Base-by-base conservation (phyloP, 352 stramenopile species). In the Aphanomyces astaci region DNA sequence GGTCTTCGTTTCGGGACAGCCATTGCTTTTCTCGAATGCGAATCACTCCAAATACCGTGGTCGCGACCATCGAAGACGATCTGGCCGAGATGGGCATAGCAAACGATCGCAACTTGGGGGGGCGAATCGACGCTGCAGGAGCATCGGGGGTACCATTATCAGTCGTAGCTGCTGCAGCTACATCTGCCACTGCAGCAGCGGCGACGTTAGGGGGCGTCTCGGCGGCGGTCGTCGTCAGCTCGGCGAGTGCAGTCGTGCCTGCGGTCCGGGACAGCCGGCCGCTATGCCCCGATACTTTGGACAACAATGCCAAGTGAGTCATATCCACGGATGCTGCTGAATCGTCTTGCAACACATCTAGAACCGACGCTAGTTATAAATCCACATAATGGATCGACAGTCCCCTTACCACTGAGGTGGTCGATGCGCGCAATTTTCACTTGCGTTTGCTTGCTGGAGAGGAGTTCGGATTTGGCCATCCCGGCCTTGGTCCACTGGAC, bases 21-120 rank as follows among this genome's bases (percentile, higher is more conserved):
- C 62, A 68, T 4, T 68, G 62, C 31, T 57, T 62, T 15, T 68
- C 62, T 28, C 27, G 30, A 24, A 68, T 68, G 3, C 30, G 28
- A 27, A 60, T 49, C 3, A 62, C 51, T 22, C 52, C 31, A 17
- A 56, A 67, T 15, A n/a, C 33, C 10, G 39, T 59, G 3, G 55
- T 31, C 40, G 43, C 22, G n/a, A 55, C 27, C 10, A 55, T 1
- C 48, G 48, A 30, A 15, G 48, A n/a, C 40, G 22, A 25, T 15
- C 48, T 55, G 10, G 48, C 48, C 10, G 48, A 43, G 7, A 15
- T 15, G 7, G 36, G 36, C 7, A 43, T 15, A 15, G 36, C 36
- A 43, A 43, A 15, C 36, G 36, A 43, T 43, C 36, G 36, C 7
- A 15, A 15, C 7, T 15, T 7, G 7, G 36, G 36, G 7, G 36